These are phyloP conservation scores for Irpex rosettiformis DNA, from an alignment of 1,284 basidiomycete species.

Conservation along the genomic window DNA sequence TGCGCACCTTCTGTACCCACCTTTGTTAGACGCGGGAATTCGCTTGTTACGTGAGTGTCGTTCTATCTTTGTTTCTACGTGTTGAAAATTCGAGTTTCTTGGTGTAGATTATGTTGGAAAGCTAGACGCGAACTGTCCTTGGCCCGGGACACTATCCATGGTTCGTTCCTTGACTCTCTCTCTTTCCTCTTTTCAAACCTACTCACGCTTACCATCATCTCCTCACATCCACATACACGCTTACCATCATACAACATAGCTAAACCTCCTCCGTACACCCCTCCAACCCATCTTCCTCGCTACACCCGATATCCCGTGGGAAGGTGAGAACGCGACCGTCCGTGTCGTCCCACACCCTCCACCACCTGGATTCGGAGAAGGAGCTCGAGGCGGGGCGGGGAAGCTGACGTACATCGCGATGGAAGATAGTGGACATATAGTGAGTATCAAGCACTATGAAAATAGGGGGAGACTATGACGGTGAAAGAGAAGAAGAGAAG, in stretches of 20 bases:
- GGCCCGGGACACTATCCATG: slow-evolving; percentile 26
- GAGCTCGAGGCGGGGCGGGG: slow-evolving; percentile 27
- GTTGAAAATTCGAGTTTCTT: background rate
- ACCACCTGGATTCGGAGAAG: too few species aligned
- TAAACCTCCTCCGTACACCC: slow-evolving; percentile 25
- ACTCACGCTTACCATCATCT: background rate
- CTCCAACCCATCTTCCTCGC: slow-evolving; percentile 27
- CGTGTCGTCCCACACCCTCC: slow-evolving; percentile 16
- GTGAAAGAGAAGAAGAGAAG: too few species aligned
- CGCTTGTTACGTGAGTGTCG: slow-evolving; percentile 27
- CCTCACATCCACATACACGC: background rate
- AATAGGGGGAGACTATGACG: too few species aligned
- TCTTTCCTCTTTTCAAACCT: too few species aligned
- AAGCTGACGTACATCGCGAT: slow-evolving; percentile 20
- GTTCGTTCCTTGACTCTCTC: slow-evolving; percentile 5
- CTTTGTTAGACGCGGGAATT: slow-evolving; percentile 26
- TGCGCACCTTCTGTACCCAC: slow-evolving; percentile 26
- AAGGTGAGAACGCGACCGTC: slow-evolving; percentile 23
- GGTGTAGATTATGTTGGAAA: slow-evolving; percentile 28
- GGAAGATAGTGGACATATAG: too few species aligned
- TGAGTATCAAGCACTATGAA: too few species aligned
- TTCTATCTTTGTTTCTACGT: background rate
- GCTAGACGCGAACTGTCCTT: slow-evolving; percentile 30
- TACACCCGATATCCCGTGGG: slow-evolving; percentile 27
- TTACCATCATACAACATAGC: slow-evolving; percentile 15